Percentiles rank a stretch among this genome's conserved stretches.
phyloP scores from a whole-genome alignment of 192 early-diverging fungal species.

The Coemansia sp. region DNA sequence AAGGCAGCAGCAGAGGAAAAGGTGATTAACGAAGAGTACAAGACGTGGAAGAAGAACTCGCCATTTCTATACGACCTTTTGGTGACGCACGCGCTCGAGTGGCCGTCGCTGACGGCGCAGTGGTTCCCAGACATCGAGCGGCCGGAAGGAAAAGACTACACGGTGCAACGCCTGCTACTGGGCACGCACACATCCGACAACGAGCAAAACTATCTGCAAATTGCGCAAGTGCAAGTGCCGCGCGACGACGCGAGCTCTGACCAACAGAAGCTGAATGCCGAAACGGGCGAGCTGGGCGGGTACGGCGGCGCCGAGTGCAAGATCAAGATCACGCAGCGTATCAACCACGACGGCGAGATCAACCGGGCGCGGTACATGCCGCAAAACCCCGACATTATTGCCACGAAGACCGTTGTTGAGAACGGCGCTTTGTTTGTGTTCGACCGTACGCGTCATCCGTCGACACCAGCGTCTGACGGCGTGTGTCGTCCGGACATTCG shows the following conservation, averaged over 20 bases:
- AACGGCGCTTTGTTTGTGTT: conserved; percentile 95
- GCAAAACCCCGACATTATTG: conserved; percentile 92
- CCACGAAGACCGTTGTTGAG: conserved; percentile 80
- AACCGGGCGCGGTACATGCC: conserved; percentile 99
- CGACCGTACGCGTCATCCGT: conserved; percentile 88
- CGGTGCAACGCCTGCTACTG: conserved; percentile 82
- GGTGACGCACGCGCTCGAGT: conserved; percentile 97
- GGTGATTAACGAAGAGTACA: conserved; percentile 94
- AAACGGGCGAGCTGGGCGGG: conserved; percentile 75
- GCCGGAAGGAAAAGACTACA: conserved; percentile 89
- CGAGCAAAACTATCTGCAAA: conserved; percentile 96
- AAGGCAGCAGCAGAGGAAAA: conserved; percentile 67
- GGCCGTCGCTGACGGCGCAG: conserved; percentile 96
- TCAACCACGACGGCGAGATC: conserved; percentile 96
- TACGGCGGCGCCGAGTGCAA: conserved; percentile 82
- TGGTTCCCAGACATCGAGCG: conserved; percentile 96
- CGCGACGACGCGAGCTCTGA: conserved; percentile 63
- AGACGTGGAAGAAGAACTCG: conserved; percentile 99
- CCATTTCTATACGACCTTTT: conserved; percentile 98
- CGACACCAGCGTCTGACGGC: conserved; percentile 70
- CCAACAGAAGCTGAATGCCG: conserved; percentile 69
- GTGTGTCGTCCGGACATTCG: conserved; percentile 84
- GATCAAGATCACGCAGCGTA: conserved; percentile 85
- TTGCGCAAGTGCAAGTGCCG: conserved; percentile 87
- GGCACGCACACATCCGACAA: conserved; percentile 97